Evolutionary conservation across 2,329 filamentous ascomycete species (phyloP), one percentile per base, ranked within the genome.

Genomic region (Cytospora schulzeri): DNA sequence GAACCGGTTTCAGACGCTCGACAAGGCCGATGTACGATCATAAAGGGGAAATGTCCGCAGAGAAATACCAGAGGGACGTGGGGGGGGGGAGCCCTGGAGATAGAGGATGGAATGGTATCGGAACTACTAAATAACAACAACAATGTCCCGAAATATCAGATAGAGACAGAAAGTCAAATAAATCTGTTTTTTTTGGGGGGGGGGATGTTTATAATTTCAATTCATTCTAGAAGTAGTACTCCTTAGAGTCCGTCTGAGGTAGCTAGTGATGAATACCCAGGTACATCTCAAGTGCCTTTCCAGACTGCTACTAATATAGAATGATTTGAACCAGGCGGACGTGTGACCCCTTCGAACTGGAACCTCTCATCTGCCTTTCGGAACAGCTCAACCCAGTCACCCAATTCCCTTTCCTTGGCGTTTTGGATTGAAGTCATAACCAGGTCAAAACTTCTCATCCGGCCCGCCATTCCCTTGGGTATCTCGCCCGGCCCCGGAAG

Each of bases 311-410:
- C 41, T 11, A 48, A 1, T 1, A 48, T 48, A 6, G 26, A 19
- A 19, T 48, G 24, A 7, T 24, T 45, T 3, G n/a, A 56, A 4
- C 31, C 24, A 26, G 31, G 17, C 31, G 28, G 53, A 26, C 29
- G 6, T 15, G 24, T 24, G 4, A 14, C 24, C n/a, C 26, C 53
- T 26, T 56, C 8, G 8, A 22, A 38, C 9, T 24, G 1, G n/a
- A 56, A 38, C 7, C 31, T n/a, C 24, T 17, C 50, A 53, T 53
- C 41, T 7, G 71, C 69, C 1, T 29, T 19, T 31, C 26, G n/a
- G n/a, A 73, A 69, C 1, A 71, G 55, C 19, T 64, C 57, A 22
- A 41, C 58, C 71, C 71, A 73, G 29, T 71, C 71, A 17, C 64
- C 64, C 24, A 69, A 29, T 24, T 71, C 70, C 17, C 71, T 66